These are phyloP conservation scores for Sugiyamaella mastotermitis DNA, from an alignment of 805 yeast species.

Conservation along the genomic window DNA sequence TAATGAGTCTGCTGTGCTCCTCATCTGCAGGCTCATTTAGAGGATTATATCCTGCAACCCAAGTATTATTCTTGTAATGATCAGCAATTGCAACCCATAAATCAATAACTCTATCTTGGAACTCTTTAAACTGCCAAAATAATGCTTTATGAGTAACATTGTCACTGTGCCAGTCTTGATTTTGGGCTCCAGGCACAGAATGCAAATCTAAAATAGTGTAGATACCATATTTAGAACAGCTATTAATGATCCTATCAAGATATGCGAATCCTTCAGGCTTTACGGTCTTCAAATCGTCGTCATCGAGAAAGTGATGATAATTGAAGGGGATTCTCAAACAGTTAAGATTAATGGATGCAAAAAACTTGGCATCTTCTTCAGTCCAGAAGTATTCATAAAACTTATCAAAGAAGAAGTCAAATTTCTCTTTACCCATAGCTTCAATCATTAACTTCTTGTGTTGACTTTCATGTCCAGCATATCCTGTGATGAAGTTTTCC, in stretches of 20 bases:
- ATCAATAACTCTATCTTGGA: conserved; percentile 42
- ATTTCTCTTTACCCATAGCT: conserved; percentile 43
- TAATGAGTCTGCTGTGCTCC: conserved; percentile 37
- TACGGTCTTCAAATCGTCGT: conserved; percentile 39
- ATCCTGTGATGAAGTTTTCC: conserved; percentile 54
- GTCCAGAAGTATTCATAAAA: conserved; percentile 52
- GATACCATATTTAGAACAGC: conserved; percentile 42
- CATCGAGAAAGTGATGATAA: conserved; percentile 44
- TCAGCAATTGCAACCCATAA: conserved; percentile 42
- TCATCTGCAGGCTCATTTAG: conserved; percentile 47
- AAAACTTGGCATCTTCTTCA: conserved; percentile 43
- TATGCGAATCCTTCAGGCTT: conserved; percentile 41
- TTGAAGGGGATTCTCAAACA: conserved; percentile 48
- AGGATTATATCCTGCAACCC: conserved; percentile 53
- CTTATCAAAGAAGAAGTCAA: conserved; percentile 43
- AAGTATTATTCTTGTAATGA: conserved; percentile 40
- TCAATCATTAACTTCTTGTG: conserved; percentile 37
- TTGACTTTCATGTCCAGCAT: conserved; percentile 49
- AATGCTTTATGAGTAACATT: conserved; percentile 41
- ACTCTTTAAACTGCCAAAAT: conserved; percentile 45
- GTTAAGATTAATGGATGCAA: conserved; percentile 38
- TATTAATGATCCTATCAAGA: conserved; percentile 39
- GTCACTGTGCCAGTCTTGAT: conserved; percentile 51
- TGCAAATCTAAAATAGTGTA: conserved; percentile 46
- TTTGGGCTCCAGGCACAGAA: conserved; percentile 48